Evolutionary conservation across 805 yeast species (phyloP).

Genomic region (Yarrowia porcina): DNA sequence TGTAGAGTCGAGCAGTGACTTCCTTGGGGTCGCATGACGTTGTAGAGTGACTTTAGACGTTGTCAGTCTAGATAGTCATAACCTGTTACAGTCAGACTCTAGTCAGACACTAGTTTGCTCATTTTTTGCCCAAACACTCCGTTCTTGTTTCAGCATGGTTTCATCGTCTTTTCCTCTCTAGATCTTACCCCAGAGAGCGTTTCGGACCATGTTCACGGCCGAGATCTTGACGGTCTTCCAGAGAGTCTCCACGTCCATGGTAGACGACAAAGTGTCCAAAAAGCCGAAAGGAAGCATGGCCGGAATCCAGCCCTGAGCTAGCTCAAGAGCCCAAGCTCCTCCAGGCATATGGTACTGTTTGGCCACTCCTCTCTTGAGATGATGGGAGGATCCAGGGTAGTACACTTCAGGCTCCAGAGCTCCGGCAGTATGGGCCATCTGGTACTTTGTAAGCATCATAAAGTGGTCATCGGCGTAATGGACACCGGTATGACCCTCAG

Average conservation of each 20-base stretch:
- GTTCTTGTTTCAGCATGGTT: too few species aligned
- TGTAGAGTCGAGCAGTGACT: too few species aligned
- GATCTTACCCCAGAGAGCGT: conserved; percentile 68
- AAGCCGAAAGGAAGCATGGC: conserved; percentile 97
- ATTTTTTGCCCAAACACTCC: too few species aligned
- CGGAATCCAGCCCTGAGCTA: conserved; percentile 99
- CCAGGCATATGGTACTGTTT: conserved; percentile 86
- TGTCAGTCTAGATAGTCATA: too few species aligned
- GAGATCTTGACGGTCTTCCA: conserved; percentile 68
- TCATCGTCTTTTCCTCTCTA: too few species aligned
- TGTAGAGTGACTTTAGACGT: too few species aligned
- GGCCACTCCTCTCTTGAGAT: conserved; percentile 63
- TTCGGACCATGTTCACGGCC: conserved; percentile 70
- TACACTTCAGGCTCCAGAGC: conserved; percentile 67
- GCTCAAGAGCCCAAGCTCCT: conserved; percentile 83
- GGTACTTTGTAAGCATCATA: conserved; percentile 79
- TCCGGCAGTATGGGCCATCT: conserved; percentile 66
- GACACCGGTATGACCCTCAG: conserved; percentile 94
- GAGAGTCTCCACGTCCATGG: conserved; percentile 72
- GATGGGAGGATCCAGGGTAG: conserved; percentile 83
- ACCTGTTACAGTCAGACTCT: too few species aligned
- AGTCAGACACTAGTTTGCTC: too few species aligned
- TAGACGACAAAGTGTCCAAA: conserved; percentile 71
- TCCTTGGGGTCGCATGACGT: too few species aligned
- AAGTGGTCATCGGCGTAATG: conserved; percentile 98